phyloP scores from a whole-genome alignment of 805 yeast species.

The Ogataea polymorpha region DNA sequence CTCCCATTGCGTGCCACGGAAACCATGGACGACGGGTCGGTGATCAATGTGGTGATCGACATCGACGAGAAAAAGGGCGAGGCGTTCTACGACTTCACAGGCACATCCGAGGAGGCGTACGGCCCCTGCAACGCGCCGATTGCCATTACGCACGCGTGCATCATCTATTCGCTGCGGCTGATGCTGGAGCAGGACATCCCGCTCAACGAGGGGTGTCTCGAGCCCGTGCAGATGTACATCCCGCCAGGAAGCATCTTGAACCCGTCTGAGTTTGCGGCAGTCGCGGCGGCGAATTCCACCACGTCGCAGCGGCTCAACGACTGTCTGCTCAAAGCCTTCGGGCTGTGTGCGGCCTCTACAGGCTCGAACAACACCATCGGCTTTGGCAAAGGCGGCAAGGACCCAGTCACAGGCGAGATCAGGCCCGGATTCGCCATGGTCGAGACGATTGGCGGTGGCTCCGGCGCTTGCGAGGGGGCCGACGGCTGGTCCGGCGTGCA shows the following conservation, averaged over 20 bases:
- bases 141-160: constrained; percentile 52
- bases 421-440: constrained; percentile 26
- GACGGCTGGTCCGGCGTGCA: constrained; percentile 40
- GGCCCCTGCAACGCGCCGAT: constrained; percentile 54
- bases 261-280: constrained; percentile 45
- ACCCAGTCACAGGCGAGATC: constrained; percentile 18
- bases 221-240: constrained; percentile 27
- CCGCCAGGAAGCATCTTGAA: constrained; percentile 34
- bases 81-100: constrained; percentile 50
- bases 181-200: constrained; percentile 49
- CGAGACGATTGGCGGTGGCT: constrained; percentile 55
- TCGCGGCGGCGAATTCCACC: constrained; percentile 50
- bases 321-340: constrained; percentile 74
- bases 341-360: constrained; percentile 83
- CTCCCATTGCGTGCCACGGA: constrained; percentile 43
- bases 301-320: constrained; percentile 87
- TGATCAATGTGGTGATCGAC: constrained; percentile 40
- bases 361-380: constrained; percentile 88
- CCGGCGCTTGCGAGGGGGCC: constrained; percentile 47
- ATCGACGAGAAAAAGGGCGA: constrained; percentile 39
- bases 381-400: constrained; percentile 61
- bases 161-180: constrained; percentile 48
- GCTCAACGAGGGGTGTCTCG: constrained; percentile 49
- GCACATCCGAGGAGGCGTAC: constrained; percentile 49
- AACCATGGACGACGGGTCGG: constrained; percentile 55